Conservation (phyloP, 1,284 basidiomycete genomes). For the Tilletia walkeri region DNA sequence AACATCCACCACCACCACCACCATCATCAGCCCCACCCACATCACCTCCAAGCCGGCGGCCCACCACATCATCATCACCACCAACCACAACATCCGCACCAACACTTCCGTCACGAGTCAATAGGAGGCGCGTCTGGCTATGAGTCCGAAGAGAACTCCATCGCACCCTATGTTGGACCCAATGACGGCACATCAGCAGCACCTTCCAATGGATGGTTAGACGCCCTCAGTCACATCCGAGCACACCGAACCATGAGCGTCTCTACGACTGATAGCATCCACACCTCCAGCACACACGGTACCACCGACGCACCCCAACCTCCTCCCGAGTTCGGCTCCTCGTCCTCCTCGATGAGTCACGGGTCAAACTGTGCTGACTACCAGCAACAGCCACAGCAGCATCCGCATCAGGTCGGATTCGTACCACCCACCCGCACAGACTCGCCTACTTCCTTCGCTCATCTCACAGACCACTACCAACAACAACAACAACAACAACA, state of each 20-base stretch:
- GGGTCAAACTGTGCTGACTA: conserved; percentile 21
- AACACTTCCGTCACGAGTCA: neutral
- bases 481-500: neutral
- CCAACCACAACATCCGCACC: neutral
- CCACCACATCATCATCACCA: neutral
- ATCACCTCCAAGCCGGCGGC: neutral
- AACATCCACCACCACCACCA: neutral
- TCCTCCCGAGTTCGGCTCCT: neutral
- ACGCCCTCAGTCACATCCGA: neutral
- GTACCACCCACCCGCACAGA: conserved; percentile 32
- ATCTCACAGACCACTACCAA: neutral
- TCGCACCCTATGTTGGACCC: too few relatives aligned
- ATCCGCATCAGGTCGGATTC: conserved; percentile 26
- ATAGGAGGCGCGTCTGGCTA: neutral
- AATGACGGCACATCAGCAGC: too few relatives aligned
- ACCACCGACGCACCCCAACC: neutral
- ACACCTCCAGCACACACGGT: conserved; percentile 2
- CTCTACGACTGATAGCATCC: conserved; percentile 5
- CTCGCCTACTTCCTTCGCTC: conserved; percentile 31
- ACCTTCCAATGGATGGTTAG: neutral
- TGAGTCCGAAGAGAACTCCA: neutral
- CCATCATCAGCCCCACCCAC: neutral
- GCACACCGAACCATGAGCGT: conserved; percentile 2
- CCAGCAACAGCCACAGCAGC: conserved; percentile 28
- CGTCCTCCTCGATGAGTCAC: neutral